Evolutionary conservation across 2,329 filamentous ascomycete species (phyloP), one percentile per base, ranked within the genome.

Genomic region (Paecilomyces sp.): DNA sequence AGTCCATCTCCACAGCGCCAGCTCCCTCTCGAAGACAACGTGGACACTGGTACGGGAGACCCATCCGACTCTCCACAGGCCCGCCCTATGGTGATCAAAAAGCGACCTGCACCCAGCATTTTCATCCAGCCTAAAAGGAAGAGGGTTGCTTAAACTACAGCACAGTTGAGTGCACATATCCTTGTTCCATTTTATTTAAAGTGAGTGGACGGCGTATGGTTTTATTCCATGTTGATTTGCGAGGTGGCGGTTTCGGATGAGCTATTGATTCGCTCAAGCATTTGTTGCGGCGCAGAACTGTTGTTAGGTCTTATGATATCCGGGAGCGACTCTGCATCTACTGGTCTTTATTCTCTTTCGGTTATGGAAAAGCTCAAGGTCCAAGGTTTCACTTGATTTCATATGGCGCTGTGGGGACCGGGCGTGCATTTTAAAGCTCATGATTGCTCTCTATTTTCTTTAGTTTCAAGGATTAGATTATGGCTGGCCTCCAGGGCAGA

Each of bases 51-150:
- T 12, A 60, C 28, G 41, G 59, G 57, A 5, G 56, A 61, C 41
- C 4, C 30, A 18, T 61, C 57, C 52, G 63, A 59, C 34, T 51
- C 56, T 34, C 56, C 58, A n/a, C 60, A 67, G 33, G 18, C 63
- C 33, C 70, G 68, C 25, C 63, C 63, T 6, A 60, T 61, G 34
- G 50, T 67, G 2, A 61, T 70, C 36, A 68, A 69, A 30, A 73
- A 72, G 61, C 63, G 72, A 52, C 67, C 70, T 4, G 61, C 67
- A 22, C 69, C 70, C 4, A 72, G 65, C 53, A 55, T 64, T 9
- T 65, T 66, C 55, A 63, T 66, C n/a, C 63, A 62, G 55, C 62
- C 61, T 15, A 66, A 66, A 33, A 62, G 61, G 36, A 62, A 60
- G 53, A 62, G 54, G 51, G 51, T 53, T 11, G 7, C 51, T 30